A percentile compares a stretch with the other conserved stretches of the same genome.
Conservation (phyloP, 148 eudicot species). For the Fagopyrum tataricum region DNA sequence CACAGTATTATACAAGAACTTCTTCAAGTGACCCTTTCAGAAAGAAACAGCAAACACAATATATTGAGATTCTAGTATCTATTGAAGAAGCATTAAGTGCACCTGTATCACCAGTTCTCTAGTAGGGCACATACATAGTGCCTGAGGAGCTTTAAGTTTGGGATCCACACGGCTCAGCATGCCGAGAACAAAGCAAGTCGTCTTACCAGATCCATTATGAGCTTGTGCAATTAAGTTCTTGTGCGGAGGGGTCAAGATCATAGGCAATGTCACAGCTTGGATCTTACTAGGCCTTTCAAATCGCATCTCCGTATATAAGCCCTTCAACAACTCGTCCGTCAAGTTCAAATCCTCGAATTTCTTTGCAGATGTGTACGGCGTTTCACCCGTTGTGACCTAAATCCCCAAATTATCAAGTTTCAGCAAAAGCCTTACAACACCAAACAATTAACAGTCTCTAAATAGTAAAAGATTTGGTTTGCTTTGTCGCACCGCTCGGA, state of each 20-base stretch:
- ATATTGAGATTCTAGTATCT: not conserved
- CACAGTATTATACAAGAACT: not conserved
- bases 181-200: conserved; percentile 86
- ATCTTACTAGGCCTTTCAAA: conserved; percentile 91
- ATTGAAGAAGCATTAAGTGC: not conserved
- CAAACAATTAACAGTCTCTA: not conserved
- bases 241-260: conserved; percentile 74
- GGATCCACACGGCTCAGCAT: conserved; percentile 87
- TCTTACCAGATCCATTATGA: conserved; percentile 93
- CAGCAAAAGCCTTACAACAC: not conserved
- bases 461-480: not conserved
- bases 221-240: conserved; percentile 79
- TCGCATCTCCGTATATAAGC: conserved; percentile 81
- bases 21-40: not conserved
- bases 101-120: conserved; percentile 91
- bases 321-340: conserved; percentile 67
- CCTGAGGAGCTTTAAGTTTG: conserved; percentile 52
- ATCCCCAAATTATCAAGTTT: not conserved
- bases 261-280: conserved; percentile 43
- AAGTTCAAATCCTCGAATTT: conserved; percentile 73
- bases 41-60: not conserved
- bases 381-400: conserved; percentile 63
- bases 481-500: conserved; percentile 43
- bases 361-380: conserved; percentile 72
- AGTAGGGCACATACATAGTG: conserved; percentile 89